Evolutionary conservation across 2,329 filamentous ascomycete genomes (phyloP).

Genomic region (Talaromyces amestolkiae): DNA sequence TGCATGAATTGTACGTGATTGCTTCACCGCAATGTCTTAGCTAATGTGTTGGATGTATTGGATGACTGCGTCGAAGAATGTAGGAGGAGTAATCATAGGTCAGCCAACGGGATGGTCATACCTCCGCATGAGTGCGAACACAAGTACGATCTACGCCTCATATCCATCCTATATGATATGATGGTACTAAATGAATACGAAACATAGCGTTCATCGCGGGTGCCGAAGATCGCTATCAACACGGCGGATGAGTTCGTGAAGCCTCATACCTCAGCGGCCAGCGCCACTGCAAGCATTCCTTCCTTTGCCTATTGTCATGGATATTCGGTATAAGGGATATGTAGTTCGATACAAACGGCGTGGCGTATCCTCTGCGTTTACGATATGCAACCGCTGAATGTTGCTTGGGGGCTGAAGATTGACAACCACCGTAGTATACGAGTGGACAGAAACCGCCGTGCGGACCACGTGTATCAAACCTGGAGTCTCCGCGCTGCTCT

Average conservation of each 20-base stretch:
- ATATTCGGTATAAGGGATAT: background rate
- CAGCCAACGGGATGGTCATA: background rate
- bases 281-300: background rate
- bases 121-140: background rate
- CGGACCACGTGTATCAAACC: background rate
- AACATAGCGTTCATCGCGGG: background rate
- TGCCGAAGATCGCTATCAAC: background rate
- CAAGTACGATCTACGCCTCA: background rate
- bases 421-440: background rate
- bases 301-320: background rate
- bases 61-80: background rate
- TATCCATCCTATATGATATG: background rate
- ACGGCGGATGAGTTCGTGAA: background rate
- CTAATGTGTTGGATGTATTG: background rate
- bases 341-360: background rate
- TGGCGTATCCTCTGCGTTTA: background rate
- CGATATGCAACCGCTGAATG: background rate
- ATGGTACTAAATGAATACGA: background rate
- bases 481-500: background rate
- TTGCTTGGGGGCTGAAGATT: constrained; percentile 1
- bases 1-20: background rate
- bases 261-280: constrained; percentile 2
- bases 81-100: background rate
- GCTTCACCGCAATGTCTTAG: background rate
- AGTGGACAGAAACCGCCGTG: background rate